A percentile compares a stretch with the other conserved stretches of the same genome.
Conservation (phyloP, 2,329 filamentous ascomycete species). For the Blumeria graminis region DNA sequence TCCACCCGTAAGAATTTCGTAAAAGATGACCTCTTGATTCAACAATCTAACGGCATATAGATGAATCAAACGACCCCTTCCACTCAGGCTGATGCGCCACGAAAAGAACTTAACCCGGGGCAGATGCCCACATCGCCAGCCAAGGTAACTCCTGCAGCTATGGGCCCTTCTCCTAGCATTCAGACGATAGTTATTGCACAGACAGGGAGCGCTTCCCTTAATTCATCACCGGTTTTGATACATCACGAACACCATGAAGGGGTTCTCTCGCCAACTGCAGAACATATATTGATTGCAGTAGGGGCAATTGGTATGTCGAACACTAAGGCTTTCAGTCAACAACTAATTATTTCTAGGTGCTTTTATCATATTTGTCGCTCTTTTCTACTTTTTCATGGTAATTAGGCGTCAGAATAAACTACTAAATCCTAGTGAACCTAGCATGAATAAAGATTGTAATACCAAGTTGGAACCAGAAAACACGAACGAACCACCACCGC, state of each 20-base stretch:
- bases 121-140: constrained; percentile 1
- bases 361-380: constrained; percentile 11
- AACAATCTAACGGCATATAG: constrained; percentile 4
- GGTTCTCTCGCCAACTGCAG: constrained; percentile 7
- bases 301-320: constrained; percentile 57
- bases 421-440: too few relatives aligned
- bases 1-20: not conserved
- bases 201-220: not conserved
- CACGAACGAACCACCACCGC: too few relatives aligned
- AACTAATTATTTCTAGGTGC: constrained; percentile 17
- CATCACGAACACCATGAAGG: not conserved
- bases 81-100: not conserved
- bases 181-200: constrained; percentile 1
- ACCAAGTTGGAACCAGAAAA: too few relatives aligned
- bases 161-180: not conserved
- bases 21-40: not conserved
- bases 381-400: constrained; percentile 10
- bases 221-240: not conserved
- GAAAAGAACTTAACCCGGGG: constrained; percentile 7
- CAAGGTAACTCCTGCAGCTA: too few relatives aligned
- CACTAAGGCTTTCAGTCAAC: constrained; percentile 64
- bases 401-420: constrained; percentile 9
- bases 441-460: too few relatives aligned
- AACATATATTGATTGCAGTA: constrained; percentile 21
- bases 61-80: not conserved